Evolutionary conservation across 2,329 filamentous ascomycete species (phyloP), one percentile per base, ranked within the genome.

Genomic region (Domatiomyces globalis): DNA sequence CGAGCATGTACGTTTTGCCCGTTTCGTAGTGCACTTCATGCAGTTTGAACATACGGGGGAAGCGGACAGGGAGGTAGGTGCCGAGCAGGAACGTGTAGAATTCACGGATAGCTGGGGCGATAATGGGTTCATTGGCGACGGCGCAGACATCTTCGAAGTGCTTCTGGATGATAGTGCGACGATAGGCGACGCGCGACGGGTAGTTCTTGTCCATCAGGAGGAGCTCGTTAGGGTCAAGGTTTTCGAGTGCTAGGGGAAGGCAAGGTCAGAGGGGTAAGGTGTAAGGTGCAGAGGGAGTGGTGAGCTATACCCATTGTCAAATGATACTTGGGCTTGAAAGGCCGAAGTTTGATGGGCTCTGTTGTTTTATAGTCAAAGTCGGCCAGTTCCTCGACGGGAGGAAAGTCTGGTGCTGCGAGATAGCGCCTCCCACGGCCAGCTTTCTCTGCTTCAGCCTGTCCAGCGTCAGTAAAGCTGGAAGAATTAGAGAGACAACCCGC

Each of bases 301-400:
- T 4, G 22, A 25, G 22, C 56, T 65, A 55, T 64, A 80, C 78
- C 75, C 79, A 83, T 83, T 5, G 79, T 81, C 48, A 83, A 63
- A 60, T 81, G 73, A 60, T 78, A 83, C 58, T 74, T 79, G 4
- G 76, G 72, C 62, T 78, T 80, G 63, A 80, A 80, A 0, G 76
- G 74, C 12, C 79, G 69, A 9, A 79, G 61, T 51, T 76, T 71
- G 39, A 78, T 60, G 0, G 77, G 79, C 51, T 74, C 68, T 29
- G 71, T 73, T 0, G 64, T 68, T 49, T 67, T 60, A 70, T 76
- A 75, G 53, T 77, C 64, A 56, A 81, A 78, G 51, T 70, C 63
- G 2, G 61, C 46, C 3, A 80, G 65, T 2, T 76, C 70, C 19
- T 66, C 59, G 39, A 69, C 60, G 1, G 58, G 46, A 1, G 63